A percentile compares a stretch with the other conserved stretches of the same genome.
phyloP scores from a whole-genome alignment of 208 protist species.

The Cochliopodium minus region DNA sequence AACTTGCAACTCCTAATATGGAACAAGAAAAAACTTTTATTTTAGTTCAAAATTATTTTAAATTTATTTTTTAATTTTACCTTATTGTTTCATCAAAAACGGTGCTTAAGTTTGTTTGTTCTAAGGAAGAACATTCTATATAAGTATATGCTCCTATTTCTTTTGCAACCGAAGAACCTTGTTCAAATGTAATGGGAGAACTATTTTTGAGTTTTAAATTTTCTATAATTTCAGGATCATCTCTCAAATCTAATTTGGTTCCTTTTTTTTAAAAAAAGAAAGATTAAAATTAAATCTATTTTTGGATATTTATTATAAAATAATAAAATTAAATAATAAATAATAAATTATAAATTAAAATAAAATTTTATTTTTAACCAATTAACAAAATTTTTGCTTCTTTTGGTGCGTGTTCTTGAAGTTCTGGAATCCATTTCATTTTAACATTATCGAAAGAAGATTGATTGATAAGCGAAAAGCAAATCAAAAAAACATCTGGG shows the following conservation, averaged over 20 bases:
- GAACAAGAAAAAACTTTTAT: no score
- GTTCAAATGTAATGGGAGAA: neutral
- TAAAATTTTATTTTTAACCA: constrained; percentile 9
- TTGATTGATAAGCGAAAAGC: neutral
- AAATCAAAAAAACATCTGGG: no score
- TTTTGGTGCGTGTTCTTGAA: neutral
- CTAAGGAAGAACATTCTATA: constrained; percentile 10
- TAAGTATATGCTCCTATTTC: neutral
- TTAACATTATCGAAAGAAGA: constrained; percentile 1
- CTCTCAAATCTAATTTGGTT: constrained; percentile 12
- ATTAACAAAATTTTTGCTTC: neutral
- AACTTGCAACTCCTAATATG: no score
- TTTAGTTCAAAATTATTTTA: no score
- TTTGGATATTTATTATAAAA: no score
- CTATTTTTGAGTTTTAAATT: neutral
- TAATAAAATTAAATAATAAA: no score
- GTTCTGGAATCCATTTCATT: neutral
- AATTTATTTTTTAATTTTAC: no score
- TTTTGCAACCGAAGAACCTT: neutral
- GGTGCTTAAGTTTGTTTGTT: no score
- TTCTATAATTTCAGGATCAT: neutral
- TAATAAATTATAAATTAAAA: no score
- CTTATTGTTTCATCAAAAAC: no score
- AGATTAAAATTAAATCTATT: no score
- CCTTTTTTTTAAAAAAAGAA: no score